A percentile compares a stretch with the other conserved stretches of the same genome.
phyloP scores from a whole-genome alignment of 164 flowering plant species.

The Piper betle region DNA sequence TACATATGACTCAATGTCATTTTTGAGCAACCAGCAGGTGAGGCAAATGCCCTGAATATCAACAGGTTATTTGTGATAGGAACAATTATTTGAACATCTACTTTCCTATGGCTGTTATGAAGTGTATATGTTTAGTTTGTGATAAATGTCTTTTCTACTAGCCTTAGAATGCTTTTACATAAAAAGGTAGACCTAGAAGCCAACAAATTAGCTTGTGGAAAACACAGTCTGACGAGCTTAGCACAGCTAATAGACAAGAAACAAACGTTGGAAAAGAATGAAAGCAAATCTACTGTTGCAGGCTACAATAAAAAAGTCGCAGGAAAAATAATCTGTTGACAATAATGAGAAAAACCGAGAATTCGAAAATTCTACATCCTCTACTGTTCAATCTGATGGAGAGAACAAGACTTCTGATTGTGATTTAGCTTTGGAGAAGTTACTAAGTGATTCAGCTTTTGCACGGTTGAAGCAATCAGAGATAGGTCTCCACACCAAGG shows the following conservation, averaged over 20 bases:
- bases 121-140: background rate
- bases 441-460: conserved; percentile 65
- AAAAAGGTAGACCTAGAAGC: conserved; percentile 33
- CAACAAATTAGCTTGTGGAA: conserved; percentile 21
- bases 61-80: conserved; percentile 53
- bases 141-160: conserved; percentile 21
- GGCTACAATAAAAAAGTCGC: conserved; percentile 60
- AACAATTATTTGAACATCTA: conserved; percentile 38
- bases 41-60: conserved; percentile 90
- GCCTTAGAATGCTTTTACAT: conserved; percentile 85
- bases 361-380: conserved; percentile 20
- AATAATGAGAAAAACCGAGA: conserved; percentile 28
- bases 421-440: conserved; percentile 42
- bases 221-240: conserved; percentile 43
- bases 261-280: conserved; percentile 42
- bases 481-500: conserved; percentile 91
- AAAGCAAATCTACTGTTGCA: conserved; percentile 76
- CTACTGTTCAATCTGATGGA: conserved; percentile 24
- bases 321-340: conserved; percentile 18
- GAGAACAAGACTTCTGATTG: conserved; percentile 34
- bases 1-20: conserved; percentile 19
- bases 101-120: conserved; percentile 2
- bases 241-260: conserved; percentile 67
- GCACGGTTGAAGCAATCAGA: conserved; percentile 74
- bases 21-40: conserved; percentile 86